Evolutionary conservation across 495 filamentous ascomycete genomes (phyloP).

Genomic region (Baudoinia panamericana): DNA sequence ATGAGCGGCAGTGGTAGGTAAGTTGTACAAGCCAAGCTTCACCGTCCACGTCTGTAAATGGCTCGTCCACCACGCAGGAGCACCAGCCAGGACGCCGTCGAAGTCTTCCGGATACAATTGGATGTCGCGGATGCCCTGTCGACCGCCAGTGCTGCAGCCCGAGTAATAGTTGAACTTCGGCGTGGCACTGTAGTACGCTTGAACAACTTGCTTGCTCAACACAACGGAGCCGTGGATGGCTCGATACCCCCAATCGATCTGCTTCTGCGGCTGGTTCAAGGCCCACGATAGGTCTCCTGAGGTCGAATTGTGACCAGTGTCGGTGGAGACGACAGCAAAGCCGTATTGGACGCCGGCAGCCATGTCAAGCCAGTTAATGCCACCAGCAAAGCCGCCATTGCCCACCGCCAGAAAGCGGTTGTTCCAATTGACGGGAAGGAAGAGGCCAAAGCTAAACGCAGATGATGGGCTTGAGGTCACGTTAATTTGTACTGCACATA

Average conservation of each 20-base stretch:
- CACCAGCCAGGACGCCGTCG: constrained; percentile 54
- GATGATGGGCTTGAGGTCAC: constrained; percentile 34
- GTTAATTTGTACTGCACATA: constrained; percentile 38
- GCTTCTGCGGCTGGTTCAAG: constrained; percentile 27
- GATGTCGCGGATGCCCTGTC: constrained; percentile 42
- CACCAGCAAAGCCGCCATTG: constrained; percentile 39
- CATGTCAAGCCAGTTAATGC: constrained; percentile 44
- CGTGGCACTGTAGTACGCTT: constrained; percentile 34
- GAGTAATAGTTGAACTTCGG: constrained; percentile 41
- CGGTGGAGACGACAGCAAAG: constrained; percentile 41
- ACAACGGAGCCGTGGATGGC: constrained; percentile 39
- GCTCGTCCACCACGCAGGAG: constrained; percentile 40
- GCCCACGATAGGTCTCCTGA: constrained; percentile 35
- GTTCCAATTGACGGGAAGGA: constrained; percentile 42
- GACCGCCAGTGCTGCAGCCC: constrained; percentile 48
- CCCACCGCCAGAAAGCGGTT: constrained; percentile 36
- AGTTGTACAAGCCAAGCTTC: constrained; percentile 23
- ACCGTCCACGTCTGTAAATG: constrained; percentile 40
- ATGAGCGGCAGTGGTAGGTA: constrained; percentile 31
- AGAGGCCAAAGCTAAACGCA: constrained; percentile 37
- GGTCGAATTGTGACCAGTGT: constrained; percentile 41
- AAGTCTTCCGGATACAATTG: constrained; percentile 44
- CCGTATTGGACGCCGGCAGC: constrained; percentile 34
- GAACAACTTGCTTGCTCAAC: constrained; percentile 25
- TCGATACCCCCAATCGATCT: constrained; percentile 35